Evolutionary conservation across 495 filamentous ascomycete genomes (phyloP), one percentile per base, ranked within the genome.

Genomic region (Mytilinidion resinicola): DNA sequence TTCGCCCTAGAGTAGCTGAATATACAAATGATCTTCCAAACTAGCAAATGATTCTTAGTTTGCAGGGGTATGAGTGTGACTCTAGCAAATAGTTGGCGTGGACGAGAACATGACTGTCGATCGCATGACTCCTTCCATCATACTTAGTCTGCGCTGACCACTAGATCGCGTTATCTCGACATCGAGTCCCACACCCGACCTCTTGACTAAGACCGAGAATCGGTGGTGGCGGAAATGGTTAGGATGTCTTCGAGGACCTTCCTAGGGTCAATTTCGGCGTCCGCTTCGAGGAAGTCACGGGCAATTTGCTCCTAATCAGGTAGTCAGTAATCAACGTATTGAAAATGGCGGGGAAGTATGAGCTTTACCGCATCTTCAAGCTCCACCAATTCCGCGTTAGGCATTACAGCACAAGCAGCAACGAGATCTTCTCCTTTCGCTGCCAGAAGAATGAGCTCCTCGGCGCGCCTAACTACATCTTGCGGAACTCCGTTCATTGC

Each of bases 401-500:
- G 82, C 57, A 91, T 67, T 37, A 70, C 74, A 12, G 85, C 81
- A 68, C 88, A 92, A 43, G 81, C 83, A 38, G 79, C 80, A 19
- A 89, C 80, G 42, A 91, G 70, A 63, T 93, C 88, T 66, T 91
- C 89, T 19, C 89, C 88, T 55, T 80, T 80, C 21, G 82, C 83
- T 39, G 82, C 74, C 51, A 95, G 72, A 15, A 82, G 73, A 34
- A 86, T 84, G 20, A 97, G 76, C 48, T 87, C 80, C 51, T 89
- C 84, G 0, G 95, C 93, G 48, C 90, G 82, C 34, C 85, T 70
- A 25, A 96, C 77, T 38, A 97, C 81, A 19, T 80, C 76, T 25
- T 72, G 70, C 39, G 87, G 83, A 20, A 98, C 81, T 19, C 90
- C 91, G 59, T 92, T 95, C 65, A 95, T 82, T 1, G 84, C 83